phyloP scores from a whole-genome alignment of 768 basidiomycete species.

The Russula abietina region DNA sequence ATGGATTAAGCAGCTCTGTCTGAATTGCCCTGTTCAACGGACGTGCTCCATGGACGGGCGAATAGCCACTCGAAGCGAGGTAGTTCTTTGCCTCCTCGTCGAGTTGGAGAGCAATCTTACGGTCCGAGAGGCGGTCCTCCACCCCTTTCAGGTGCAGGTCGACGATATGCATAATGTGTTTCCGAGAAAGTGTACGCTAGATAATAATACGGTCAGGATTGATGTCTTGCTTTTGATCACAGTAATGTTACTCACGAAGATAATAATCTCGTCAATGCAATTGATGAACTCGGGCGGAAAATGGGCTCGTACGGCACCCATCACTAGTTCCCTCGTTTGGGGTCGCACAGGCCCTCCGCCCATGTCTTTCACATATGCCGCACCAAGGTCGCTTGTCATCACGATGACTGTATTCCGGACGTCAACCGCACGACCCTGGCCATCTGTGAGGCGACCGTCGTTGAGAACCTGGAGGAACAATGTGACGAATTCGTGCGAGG shows the following conservation, averaged over 20 bases:
- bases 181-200: conserved; percentile 72
- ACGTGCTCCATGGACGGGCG: conserved; percentile 81
- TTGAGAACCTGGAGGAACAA: conserved; percentile 82
- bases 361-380: conserved; percentile 68
- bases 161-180: conserved; percentile 78
- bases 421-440: conserved; percentile 83
- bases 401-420: conserved; percentile 91
- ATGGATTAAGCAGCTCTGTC: conserved; percentile 84
- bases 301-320: conserved; percentile 72
- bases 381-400: conserved; percentile 91
- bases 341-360: conserved; percentile 61
- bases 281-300: conserved; percentile 94
- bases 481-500: conserved; percentile 61
- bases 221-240: not conserved
- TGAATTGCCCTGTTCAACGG: conserved; percentile 91
- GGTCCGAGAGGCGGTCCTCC: conserved; percentile 67
- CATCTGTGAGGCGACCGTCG: conserved; percentile 87
- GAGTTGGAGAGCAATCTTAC: conserved; percentile 76
- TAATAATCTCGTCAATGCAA: conserved; percentile 79
- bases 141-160: conserved; percentile 84
- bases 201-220: conserved; percentile 30
- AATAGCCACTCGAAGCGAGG: conserved; percentile 71
- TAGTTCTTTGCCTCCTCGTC: conserved; percentile 70
- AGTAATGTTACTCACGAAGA: conserved; percentile 45
- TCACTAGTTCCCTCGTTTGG: conserved; percentile 59